Conservation (phyloP, 768 basidiomycete genomes). For the Tubosaeta brunneosetosa region DNA sequence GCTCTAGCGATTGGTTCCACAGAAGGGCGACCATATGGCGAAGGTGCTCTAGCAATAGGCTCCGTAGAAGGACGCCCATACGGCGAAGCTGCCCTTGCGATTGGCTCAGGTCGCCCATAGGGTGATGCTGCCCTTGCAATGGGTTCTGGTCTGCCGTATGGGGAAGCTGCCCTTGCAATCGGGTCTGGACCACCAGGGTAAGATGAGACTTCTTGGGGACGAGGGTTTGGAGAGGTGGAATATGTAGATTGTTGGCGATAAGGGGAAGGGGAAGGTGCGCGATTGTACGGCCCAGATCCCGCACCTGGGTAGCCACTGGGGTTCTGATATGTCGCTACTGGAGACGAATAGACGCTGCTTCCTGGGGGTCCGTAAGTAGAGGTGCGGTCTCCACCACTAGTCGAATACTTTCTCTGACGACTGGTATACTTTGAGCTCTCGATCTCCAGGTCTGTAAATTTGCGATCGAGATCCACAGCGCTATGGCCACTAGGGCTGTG, state of each 20-base stretch:
- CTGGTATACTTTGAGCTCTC: conserved; percentile 24
- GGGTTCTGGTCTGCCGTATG: conserved; percentile 34
- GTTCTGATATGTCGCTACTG: conserved; percentile 26
- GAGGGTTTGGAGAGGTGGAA: conserved; percentile 44
- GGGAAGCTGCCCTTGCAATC: conserved; percentile 30
- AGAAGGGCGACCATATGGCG: conserved; percentile 33
- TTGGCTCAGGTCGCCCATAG: conserved; percentile 31
- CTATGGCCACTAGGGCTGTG: conserved; percentile 22
- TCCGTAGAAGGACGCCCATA: conserved; percentile 33
- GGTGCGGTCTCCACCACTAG: conserved; percentile 33
- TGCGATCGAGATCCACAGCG: conserved; percentile 35
- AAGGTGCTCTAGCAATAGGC: conserved; percentile 36
- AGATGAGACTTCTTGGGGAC: conserved; percentile 41
- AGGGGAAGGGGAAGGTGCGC: conserved; percentile 34
- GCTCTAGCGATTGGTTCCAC: conserved; percentile 39
- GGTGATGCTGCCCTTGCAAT: conserved; percentile 22
- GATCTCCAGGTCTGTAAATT: conserved; percentile 32
- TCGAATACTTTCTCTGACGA: conserved; percentile 45
- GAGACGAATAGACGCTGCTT: conserved; percentile 19
- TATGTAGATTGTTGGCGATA: conserved; percentile 32
- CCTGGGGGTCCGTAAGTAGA: conserved; percentile 16
- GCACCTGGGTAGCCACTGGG: conserved; percentile 26
- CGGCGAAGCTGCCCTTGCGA: conserved; percentile 23
- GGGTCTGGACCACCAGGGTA: conserved; percentile 37
- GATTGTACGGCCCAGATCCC: conserved; percentile 23